Conservation (phyloP, 75 land plant genomes). For the Sequoia sempervirens region DNA sequence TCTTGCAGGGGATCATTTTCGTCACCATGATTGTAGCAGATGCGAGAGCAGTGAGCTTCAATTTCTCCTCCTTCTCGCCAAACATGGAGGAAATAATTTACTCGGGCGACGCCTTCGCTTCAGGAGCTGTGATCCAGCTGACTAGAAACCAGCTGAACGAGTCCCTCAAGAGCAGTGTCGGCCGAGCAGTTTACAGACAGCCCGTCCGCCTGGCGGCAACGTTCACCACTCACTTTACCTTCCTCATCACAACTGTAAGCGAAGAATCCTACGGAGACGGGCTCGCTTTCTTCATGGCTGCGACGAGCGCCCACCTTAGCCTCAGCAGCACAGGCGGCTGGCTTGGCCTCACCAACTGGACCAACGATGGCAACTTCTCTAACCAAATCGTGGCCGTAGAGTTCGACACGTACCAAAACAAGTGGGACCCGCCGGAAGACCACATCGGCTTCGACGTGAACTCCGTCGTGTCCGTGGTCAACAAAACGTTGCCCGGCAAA, state of each 20-base stretch:
- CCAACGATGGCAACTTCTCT: conserved; percentile 31
- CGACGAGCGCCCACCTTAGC: conserved; percentile 14
- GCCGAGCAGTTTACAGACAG: conserved; percentile 18
- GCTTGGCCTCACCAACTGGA: conserved; percentile 50
- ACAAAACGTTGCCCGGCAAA: not conserved
- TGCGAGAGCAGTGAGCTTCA: not conserved
- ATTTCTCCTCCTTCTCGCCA: not conserved
- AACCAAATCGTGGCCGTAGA: conserved; percentile 48
- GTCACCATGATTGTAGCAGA: not conserved
- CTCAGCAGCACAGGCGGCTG: conserved; percentile 30
- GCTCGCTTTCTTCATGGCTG: conserved; percentile 40
- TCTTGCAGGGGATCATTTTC: too few relatives aligned
- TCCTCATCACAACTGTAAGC: conserved; percentile 20
- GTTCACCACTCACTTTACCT: conserved; percentile 30
- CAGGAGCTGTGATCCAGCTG: conserved; percentile 25
- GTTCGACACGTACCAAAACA: conserved; percentile 28
- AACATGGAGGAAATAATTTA: not conserved
- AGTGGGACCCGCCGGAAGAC: conserved; percentile 6
- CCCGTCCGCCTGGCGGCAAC: conserved; percentile 31
- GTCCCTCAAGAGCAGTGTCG: conserved; percentile 17
- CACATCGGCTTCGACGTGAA: conserved; percentile 39
- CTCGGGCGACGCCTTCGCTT: not conserved
- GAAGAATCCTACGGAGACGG: conserved; percentile 39
- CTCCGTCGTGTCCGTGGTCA: conserved; percentile 3
- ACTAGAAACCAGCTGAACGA: conserved; percentile 17